Percentiles rank a stretch among this genome's conserved stretches.
Conservation (phyloP, 257 asterid genomes). For the Euphrasia confusa region DNA sequence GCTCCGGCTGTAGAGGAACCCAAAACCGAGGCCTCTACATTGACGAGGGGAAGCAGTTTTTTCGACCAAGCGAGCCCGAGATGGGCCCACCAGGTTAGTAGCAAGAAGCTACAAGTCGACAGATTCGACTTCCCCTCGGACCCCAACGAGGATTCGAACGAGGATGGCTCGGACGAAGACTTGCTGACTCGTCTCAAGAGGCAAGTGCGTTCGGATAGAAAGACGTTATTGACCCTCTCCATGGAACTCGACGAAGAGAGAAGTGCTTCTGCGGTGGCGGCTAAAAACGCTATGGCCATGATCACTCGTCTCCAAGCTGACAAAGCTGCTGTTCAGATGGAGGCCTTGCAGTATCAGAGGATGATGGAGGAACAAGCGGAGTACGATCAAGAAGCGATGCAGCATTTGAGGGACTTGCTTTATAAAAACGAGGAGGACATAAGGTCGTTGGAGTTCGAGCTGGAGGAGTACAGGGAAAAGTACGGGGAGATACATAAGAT, state of each 20-base stretch:
- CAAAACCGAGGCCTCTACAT: constrained; percentile 43
- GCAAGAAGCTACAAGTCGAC: constrained; percentile 30
- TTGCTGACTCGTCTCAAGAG: constrained; percentile 29
- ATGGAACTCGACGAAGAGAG: constrained; percentile 92
- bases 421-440: constrained; percentile 63
- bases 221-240: constrained; percentile 51
- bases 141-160: constrained; percentile 22
- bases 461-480: constrained; percentile 49
- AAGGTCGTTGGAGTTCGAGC: constrained; percentile 50
- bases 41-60: constrained; percentile 42
- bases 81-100: constrained; percentile 26
- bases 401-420: constrained; percentile 54
- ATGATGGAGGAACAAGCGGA: constrained; percentile 95
- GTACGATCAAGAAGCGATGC: constrained; percentile 78
- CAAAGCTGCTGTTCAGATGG: constrained; percentile 85
- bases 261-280: constrained; percentile 84
- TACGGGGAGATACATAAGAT: constrained; percentile 47
- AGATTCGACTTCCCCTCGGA: constrained; percentile 36
- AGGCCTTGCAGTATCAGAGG: constrained; percentile 78
- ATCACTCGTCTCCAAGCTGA: constrained; percentile 81
- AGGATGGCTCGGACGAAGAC: constrained; percentile 32
- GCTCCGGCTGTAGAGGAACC: constrained; percentile 29
- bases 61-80: constrained; percentile 61
- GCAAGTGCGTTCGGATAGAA: constrained; percentile 52
- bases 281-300: constrained; percentile 94